Conservation (phyloP, 2,329 filamentous ascomycete genomes). For the Exophiala dermatitidis region DNA sequence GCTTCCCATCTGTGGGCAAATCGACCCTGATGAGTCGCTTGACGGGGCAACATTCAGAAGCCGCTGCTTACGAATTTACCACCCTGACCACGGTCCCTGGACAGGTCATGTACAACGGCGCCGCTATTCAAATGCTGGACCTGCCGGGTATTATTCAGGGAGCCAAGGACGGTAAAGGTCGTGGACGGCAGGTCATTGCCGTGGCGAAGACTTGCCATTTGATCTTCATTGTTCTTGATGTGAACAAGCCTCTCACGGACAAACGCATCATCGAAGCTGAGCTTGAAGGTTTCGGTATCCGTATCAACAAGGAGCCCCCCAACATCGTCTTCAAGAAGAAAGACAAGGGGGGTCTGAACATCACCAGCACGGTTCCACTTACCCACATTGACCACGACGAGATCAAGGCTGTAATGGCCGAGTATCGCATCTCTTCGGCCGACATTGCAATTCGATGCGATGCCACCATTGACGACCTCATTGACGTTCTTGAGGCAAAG, state of each 20-base stretch:
- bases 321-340: conserved; percentile 99
- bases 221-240: conserved; percentile 96
- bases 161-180: conserved; percentile 94
- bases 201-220: conserved; percentile 98
- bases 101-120: conserved; percentile 92
- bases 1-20: conserved; percentile 96
- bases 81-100: conserved; percentile 95
- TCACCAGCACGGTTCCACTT: conserved; percentile 88
- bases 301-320: conserved; percentile 92
- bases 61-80: conserved; percentile 96
- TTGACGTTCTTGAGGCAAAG: conserved; percentile 91
- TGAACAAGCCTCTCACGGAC: conserved; percentile 96
- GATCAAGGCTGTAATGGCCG: conserved; percentile 95
- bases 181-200: conserved; percentile 96
- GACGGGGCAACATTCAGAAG: conserved; percentile 95
- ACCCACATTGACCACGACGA: conserved; percentile 92
- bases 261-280: conserved; percentile 93
- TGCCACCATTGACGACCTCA: conserved; percentile 92
- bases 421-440: conserved; percentile 93
- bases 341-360: conserved; percentile 93
- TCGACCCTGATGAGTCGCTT: conserved; percentile 93
- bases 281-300: conserved; percentile 92
- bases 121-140: conserved; percentile 97
- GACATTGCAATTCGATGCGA: conserved; percentile 98
- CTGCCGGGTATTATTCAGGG: conserved; percentile 97